phyloP scores from a whole-genome alignment of 495 filamentous ascomycete genomes.

The Aspergillus panamensis region DNA sequence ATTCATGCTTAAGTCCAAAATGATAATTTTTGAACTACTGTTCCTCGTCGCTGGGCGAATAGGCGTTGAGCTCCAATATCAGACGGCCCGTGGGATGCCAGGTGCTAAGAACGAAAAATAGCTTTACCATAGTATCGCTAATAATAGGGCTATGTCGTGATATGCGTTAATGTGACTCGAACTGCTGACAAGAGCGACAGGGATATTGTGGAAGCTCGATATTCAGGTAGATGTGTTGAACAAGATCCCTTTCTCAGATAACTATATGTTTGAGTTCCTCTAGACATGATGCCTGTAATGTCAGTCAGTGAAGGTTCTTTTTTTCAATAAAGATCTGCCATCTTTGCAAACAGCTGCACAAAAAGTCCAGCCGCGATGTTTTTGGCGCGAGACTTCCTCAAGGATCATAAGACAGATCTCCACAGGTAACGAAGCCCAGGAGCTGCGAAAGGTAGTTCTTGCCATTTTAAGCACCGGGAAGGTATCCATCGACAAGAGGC shows the following conservation, averaged over 20 bases:
- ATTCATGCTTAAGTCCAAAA: not conserved
- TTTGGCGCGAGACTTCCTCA: constrained; percentile 3
- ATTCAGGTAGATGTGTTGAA: constrained; percentile 6
- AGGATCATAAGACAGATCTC: constrained; percentile 2
- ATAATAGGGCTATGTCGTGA: not conserved
- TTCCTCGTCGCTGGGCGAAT: constrained; percentile 4
- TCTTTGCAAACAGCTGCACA: constrained; percentile 5
- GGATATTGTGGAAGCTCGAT: constrained; percentile 5
- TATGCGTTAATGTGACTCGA: not conserved
- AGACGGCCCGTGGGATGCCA: not conserved
- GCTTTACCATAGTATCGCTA: not conserved
- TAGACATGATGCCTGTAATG: constrained; percentile 2
- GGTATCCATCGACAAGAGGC: not conserved
- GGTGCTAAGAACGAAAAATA: constrained; percentile 2
- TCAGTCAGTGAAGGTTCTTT: not conserved
- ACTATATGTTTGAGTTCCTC: not conserved
- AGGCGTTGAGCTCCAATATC: constrained; percentile 5
- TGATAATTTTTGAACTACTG: not conserved
- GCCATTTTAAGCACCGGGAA: not conserved
- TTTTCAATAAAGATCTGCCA: not conserved
- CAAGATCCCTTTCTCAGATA: constrained; percentile 4
- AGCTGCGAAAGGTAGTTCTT: constrained; percentile 4
- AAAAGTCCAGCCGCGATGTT: constrained; percentile 1
- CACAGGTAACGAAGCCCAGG: constrained; percentile 2
- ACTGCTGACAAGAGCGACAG: not conserved